phyloP scores from a whole-genome alignment of 192 early-diverging fungal species.

The Coemansia sp. region DNA sequence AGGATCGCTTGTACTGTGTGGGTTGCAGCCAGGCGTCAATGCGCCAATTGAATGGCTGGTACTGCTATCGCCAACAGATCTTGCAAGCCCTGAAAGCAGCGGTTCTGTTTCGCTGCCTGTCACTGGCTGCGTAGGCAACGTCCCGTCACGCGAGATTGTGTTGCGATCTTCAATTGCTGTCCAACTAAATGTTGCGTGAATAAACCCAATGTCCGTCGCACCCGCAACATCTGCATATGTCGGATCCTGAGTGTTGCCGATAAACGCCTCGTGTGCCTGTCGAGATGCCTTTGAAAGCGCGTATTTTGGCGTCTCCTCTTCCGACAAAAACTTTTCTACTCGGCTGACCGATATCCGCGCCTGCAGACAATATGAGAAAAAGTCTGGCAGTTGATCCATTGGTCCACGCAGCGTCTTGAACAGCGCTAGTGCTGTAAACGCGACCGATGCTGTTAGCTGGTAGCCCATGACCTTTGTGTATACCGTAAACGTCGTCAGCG shows the following conservation, averaged over 20 bases:
- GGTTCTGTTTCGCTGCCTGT: constrained; percentile 11
- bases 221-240: constrained; percentile 44
- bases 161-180: not conserved
- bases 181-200: constrained; percentile 70
- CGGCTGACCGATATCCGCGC: constrained; percentile 68
- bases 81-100: constrained; percentile 3
- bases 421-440: constrained; percentile 70
- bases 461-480: constrained; percentile 65
- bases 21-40: not conserved
- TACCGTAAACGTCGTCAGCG: constrained; percentile 59
- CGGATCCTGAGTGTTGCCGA: constrained; percentile 9
- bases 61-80: not conserved
- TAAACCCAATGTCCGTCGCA: constrained; percentile 63
- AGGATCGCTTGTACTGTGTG: not conserved
- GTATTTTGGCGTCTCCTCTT: constrained; percentile 65
- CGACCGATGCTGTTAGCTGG: constrained; percentile 60
- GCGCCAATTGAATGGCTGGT: not conserved
- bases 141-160: not conserved
- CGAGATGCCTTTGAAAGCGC: constrained; percentile 20
- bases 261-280: constrained; percentile 14
- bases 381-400: constrained; percentile 51
- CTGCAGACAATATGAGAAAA: constrained; percentile 62
- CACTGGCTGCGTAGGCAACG: not conserved
- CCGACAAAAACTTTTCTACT: constrained; percentile 73
- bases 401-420: constrained; percentile 64